A percentile compares a stretch with the other conserved stretches of the same genome.
These are phyloP conservation scores for Zea mays DNA, from an alignment of 176 grass and related monocot species.

Conservation along the genomic window DNA sequence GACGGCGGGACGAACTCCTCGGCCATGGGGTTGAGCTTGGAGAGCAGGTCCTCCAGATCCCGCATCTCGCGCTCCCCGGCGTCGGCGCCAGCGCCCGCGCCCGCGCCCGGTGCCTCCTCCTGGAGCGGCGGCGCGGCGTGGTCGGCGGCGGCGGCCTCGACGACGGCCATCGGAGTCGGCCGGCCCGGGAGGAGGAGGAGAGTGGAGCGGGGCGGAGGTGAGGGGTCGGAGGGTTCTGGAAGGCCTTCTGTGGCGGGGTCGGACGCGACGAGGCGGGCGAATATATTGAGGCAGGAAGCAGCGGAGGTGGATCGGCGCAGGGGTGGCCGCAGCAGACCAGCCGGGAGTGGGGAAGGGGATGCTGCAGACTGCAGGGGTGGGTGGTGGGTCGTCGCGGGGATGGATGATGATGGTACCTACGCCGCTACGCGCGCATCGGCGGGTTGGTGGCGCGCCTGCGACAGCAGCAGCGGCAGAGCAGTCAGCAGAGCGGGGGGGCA, in stretches of 20 bases:
- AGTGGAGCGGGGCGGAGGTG: not conserved
- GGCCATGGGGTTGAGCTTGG: conserved; percentile 99
- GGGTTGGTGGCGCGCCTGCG: no score
- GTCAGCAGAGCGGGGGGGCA: no score
- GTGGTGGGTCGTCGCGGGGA: no score
- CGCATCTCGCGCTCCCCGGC: conserved; percentile 80
- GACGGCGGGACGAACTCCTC: conserved; percentile 97
- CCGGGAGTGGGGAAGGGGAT: not conserved
- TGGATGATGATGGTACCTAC: no score
- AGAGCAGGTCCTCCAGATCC: conserved; percentile 96
- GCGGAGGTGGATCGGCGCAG: conserved; percentile 40
- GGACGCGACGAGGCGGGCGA: not conserved
- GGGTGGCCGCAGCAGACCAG: not conserved
- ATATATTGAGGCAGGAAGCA: conserved; percentile 23
- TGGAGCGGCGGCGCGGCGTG: not conserved
- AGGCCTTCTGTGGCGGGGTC: not conserved
- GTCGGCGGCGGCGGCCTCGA: conserved; percentile 43
- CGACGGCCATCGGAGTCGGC: conserved; percentile 45
- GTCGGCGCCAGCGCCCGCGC: not conserved
- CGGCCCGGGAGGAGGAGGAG: not conserved
- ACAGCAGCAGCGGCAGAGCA: no score
- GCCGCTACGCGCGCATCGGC: no score
- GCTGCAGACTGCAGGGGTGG: no score
- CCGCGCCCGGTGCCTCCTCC: conserved; percentile 12
- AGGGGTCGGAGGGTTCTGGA: not conserved